Conservation (phyloP, 805 yeast genomes). For the Candida schatavii region DNA sequence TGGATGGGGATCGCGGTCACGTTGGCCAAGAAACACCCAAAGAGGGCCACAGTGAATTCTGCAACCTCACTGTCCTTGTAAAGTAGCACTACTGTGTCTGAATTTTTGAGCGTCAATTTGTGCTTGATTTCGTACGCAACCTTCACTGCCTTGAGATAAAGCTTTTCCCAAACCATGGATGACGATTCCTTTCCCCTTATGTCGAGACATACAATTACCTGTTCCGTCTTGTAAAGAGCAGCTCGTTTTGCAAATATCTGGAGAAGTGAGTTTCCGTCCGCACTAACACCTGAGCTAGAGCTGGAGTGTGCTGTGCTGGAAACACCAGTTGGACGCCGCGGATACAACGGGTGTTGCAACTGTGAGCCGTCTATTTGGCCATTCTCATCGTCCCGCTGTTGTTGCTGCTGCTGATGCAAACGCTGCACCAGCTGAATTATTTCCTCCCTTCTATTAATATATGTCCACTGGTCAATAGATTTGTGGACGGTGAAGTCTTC, state of each 20-base stretch:
- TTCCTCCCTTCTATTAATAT: conserved; percentile 44
- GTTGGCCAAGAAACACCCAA: conserved; percentile 92
- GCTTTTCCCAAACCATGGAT: conserved; percentile 85
- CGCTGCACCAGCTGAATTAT: conserved; percentile 36
- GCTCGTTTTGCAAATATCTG: conserved; percentile 74
- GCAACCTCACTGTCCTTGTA: conserved; percentile 81
- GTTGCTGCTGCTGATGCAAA: conserved; percentile 32
- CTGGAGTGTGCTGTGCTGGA: conserved; percentile 10
- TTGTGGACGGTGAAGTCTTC: conserved; percentile 40
- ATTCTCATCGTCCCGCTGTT: conserved; percentile 19
- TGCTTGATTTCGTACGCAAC: conserved; percentile 81
- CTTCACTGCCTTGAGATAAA: conserved; percentile 78
- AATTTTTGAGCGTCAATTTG: conserved; percentile 68
- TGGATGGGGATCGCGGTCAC: conserved; percentile 93
- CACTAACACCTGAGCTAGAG: conserved; percentile 17
- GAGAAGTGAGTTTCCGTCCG: conserved; percentile 55
- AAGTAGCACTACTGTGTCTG: conserved; percentile 80
- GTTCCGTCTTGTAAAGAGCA: conserved; percentile 53
- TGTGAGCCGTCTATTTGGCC: not conserved
- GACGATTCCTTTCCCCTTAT: conserved; percentile 75
- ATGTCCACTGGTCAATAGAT: conserved; percentile 46
- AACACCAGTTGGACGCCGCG: conserved; percentile 42
- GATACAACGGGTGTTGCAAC: conserved; percentile 62
- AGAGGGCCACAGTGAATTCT: conserved; percentile 80
- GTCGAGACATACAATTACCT: conserved; percentile 73